Evolutionary conservation across 257 asterid genomes (phyloP).

Genomic region (Jasminum sambac): DNA sequence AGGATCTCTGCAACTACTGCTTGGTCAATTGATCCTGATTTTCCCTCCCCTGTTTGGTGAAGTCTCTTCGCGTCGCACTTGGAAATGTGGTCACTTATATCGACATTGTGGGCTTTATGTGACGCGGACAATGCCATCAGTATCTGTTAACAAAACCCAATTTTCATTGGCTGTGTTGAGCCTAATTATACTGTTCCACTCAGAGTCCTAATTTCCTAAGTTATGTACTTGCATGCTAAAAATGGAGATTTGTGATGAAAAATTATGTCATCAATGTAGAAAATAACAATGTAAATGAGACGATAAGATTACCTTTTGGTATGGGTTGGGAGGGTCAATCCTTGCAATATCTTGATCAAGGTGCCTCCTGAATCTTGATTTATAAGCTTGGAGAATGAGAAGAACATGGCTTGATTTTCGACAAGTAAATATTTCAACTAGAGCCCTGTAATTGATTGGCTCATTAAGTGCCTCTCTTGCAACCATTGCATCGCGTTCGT

Average conservation of each 20-base stretch:
- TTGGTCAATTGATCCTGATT: slow-evolving; percentile 51
- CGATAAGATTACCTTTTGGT: slow-evolving; percentile 50
- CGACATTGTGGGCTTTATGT: slow-evolving; percentile 68
- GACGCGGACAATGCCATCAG: slow-evolving; percentile 69
- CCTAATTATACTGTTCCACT: neutral
- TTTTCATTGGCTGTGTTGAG: neutral
- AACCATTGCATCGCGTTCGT: slow-evolving; percentile 55
- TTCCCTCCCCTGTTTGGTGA: slow-evolving; percentile 67
- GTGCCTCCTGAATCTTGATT: slow-evolving; percentile 40
- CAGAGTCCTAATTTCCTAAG: neutral
- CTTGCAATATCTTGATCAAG: slow-evolving; percentile 53
- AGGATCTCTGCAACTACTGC: slow-evolving; percentile 66
- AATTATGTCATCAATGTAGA: neutral
- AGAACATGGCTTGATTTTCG: slow-evolving; percentile 75
- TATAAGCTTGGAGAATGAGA: slow-evolving; percentile 60
- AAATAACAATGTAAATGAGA: neutral
- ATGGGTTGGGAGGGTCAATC: slow-evolving; percentile 62
- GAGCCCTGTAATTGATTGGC: slow-evolving; percentile 34
- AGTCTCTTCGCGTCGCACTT: slow-evolving; percentile 73
- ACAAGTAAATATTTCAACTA: slow-evolving; percentile 59
- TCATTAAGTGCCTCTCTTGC: slow-evolving; percentile 56
- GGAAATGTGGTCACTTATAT: slow-evolving; percentile 65
- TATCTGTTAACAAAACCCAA: slow-evolving; percentile 37
- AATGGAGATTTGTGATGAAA: no score
- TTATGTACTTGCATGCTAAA: neutral